Evolutionary conservation across 78 protist genomes (phyloP).

Genomic region (Speleostelium caveatum): DNA sequence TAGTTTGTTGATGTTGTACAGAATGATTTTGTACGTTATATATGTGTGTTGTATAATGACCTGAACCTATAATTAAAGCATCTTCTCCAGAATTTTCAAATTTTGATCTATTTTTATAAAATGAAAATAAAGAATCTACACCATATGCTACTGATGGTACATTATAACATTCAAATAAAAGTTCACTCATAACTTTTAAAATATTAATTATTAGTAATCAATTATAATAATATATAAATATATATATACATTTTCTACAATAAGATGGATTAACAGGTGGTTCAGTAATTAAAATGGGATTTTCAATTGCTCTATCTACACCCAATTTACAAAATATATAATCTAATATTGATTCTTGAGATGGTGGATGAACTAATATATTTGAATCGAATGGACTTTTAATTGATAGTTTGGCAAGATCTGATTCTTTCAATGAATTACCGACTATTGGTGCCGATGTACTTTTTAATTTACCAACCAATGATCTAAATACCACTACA

Average conservation of each 20-base stretch:
- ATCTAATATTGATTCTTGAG: conserved; percentile 70
- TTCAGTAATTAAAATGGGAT: conserved; percentile 63
- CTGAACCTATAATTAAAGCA: conserved; percentile 66
- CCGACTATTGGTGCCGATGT: conserved; percentile 67
- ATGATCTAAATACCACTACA: conserved; percentile 55
- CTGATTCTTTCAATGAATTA: conserved; percentile 63
- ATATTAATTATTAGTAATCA: neutral
- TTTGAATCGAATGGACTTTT: conserved; percentile 77
- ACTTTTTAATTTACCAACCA: conserved; percentile 71
- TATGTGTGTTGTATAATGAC: conserved; percentile 59
- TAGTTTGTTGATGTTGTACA: conserved; percentile 24
- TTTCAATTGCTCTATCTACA: conserved; percentile 27
- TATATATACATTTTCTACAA: conserved; percentile 75
- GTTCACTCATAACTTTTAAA: conserved; percentile 62
- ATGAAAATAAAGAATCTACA: conserved; percentile 71
- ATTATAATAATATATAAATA: neutral
- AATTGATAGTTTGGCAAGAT: conserved; percentile 33
- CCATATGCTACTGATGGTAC: conserved; percentile 75
- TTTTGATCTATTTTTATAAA: conserved; percentile 20
- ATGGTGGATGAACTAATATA: conserved; percentile 75
- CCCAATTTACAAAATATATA: conserved; percentile 68
- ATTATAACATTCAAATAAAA: conserved; percentile 78
- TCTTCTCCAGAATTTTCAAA: conserved; percentile 45
- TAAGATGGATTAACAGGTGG: conserved; percentile 73
- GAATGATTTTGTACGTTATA: conserved; percentile 35